Percentiles rank a stretch among this genome's conserved stretches.
Evolutionary conservation across 441 rosid species (phyloP).

Genomic region (Macaranga tanarius): DNA sequence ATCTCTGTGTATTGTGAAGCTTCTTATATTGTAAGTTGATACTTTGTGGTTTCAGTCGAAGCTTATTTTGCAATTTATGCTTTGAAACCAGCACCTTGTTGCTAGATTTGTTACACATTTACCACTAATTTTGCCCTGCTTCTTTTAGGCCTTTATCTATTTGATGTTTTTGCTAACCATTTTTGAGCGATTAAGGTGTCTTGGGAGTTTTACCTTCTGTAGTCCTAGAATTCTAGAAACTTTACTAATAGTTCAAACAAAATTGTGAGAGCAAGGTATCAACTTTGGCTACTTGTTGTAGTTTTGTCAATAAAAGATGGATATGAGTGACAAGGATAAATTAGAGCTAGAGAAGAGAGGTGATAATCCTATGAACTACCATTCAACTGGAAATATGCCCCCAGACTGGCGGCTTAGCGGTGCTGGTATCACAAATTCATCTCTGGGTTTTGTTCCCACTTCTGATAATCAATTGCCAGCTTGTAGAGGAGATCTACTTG

Average conservation of each 20-base stretch:
- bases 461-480: slow-evolving; percentile 46
- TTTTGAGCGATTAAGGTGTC: slow-evolving; percentile 24
- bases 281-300: slow-evolving; percentile 21
- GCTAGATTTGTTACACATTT: slow-evolving; percentile 22
- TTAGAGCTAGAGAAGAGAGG: slow-evolving; percentile 55
- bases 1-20: slow-evolving; percentile 17
- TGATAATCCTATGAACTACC: slow-evolving; percentile 44
- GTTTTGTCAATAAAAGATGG: slow-evolving; percentile 49
- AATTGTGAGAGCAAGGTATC: slow-evolving; percentile 27
- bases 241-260: slow-evolving; percentile 21
- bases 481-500: slow-evolving; percentile 37
- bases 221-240: slow-evolving; percentile 18
- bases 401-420: slow-evolving; percentile 62
- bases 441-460: slow-evolving; percentile 49
- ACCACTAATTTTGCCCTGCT: slow-evolving; percentile 20
- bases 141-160: slow-evolving; percentile 11
- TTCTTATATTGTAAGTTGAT: slow-evolving; percentile 26
- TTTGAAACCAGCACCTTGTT: slow-evolving; percentile 1
- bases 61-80: slow-evolving; percentile 18
- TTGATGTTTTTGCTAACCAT: slow-evolving; percentile 27
- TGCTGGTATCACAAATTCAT: slow-evolving; percentile 47
- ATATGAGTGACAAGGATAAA: slow-evolving; percentile 65
- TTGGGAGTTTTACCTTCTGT: slow-evolving; percentile 17
- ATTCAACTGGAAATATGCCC: slow-evolving; percentile 38
- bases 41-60: slow-evolving; percentile 22